phyloP scores from a whole-genome alignment of 257 asterid species.

The Thymus quinquecostatus region DNA sequence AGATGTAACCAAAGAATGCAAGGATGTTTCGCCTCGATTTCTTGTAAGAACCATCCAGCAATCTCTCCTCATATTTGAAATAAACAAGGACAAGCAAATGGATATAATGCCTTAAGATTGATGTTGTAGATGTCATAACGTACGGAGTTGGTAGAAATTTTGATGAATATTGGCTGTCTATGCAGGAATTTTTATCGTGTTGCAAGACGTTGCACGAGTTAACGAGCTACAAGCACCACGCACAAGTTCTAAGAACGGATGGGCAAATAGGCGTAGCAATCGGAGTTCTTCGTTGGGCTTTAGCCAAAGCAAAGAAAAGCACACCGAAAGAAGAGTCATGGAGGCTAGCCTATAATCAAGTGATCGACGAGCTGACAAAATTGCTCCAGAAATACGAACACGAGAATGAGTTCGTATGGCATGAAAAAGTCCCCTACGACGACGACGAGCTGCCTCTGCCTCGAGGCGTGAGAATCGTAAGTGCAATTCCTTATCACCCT shows the following conservation, averaged over 20 bases:
- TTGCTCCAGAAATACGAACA: constrained; percentile 55
- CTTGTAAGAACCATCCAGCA: constrained; percentile 38
- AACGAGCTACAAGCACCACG: constrained; percentile 54
- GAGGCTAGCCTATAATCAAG: constrained; percentile 42
- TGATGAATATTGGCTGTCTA: not conserved
- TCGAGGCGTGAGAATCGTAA: constrained; percentile 50
- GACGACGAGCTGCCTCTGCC: constrained; percentile 48
- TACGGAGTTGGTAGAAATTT: not conserved
- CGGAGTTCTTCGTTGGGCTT: constrained; percentile 54
- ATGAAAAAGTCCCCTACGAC: constrained; percentile 42
- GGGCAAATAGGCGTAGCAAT: constrained; percentile 55
- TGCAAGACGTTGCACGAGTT: constrained; percentile 53
- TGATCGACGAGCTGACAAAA: constrained; percentile 39
- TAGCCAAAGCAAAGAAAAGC: constrained; percentile 41
- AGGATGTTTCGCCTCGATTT: constrained; percentile 50
- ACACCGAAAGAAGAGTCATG: constrained; percentile 57
- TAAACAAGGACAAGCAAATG: not conserved
- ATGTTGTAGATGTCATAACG: not conserved
- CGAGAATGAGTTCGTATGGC: constrained; percentile 69
- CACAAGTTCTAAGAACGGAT: constrained; percentile 44
- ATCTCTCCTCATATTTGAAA: not conserved
- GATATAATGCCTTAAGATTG: not conserved
- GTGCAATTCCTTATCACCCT: constrained; percentile 46
- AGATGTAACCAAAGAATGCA: constrained; percentile 48
- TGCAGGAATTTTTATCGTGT: constrained; percentile 58